Evolutionary conservation across 257 asterid genomes (phyloP).

Genomic region (Cruciata laevipes): DNA sequence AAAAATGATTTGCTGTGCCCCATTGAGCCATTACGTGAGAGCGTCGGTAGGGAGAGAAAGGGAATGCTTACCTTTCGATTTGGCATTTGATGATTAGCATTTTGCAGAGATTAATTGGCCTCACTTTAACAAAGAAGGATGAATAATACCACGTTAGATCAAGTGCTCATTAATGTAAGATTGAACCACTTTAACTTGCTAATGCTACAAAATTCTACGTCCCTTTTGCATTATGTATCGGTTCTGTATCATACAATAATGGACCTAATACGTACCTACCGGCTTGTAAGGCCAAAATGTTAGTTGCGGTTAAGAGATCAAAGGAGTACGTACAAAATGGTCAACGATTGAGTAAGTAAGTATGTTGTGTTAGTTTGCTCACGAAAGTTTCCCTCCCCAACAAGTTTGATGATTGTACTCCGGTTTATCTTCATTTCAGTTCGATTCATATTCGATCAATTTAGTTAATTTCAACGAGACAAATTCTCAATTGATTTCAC

Average conservation of each 20-base stretch:
- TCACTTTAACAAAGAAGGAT: not conserved
- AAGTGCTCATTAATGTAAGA: not conserved
- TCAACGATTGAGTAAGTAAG: not conserved
- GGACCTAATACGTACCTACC: not conserved
- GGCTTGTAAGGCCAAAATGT: conserved; percentile 2
- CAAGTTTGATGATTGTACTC: not conserved
- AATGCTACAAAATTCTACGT: not conserved
- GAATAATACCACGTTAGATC: too few species aligned
- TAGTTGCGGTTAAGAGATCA: not conserved
- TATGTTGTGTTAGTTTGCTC: not conserved
- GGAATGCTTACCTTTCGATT: conserved; percentile 7
- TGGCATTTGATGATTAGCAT: conserved; percentile 2
- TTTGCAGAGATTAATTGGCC: not conserved
- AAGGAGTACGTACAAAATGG: not conserved
- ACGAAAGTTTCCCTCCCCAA: not conserved
- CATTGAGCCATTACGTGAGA: not conserved
- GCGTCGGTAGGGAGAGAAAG: conserved; percentile 4
- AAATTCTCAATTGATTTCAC: too few species aligned
- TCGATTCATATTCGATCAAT: too few species aligned
- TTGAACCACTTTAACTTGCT: not conserved
- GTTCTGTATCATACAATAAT: not conserved
- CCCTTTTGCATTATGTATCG: too few species aligned
- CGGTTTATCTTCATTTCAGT: too few species aligned
- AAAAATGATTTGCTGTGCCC: not conserved
- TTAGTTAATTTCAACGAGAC: too few species aligned